Conservation (phyloP, 1,139 yeast species). For the Yamadazyma atmosphaerica region DNA sequence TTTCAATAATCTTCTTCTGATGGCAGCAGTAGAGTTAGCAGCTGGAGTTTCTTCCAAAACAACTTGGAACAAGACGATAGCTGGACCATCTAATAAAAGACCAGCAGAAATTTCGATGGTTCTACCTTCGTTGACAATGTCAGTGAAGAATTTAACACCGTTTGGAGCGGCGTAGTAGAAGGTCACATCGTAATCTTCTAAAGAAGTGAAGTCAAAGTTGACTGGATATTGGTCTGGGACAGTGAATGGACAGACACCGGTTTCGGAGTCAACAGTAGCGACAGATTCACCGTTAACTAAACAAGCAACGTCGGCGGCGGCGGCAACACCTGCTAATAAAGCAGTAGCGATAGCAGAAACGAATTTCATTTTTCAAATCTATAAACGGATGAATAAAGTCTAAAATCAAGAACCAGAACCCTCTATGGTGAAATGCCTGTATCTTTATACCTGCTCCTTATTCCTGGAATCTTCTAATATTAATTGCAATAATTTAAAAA, state of each 20-base stretch:
- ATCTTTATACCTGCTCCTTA: no score
- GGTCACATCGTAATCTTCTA: constrained; percentile 35
- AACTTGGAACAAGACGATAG: constrained; percentile 32
- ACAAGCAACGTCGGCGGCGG: constrained; percentile 40
- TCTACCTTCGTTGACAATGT: constrained; percentile 39
- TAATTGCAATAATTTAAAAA: no score
- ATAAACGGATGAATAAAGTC: neutral
- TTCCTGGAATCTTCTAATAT: no score
- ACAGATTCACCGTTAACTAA: constrained; percentile 32
- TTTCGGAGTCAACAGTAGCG: constrained; percentile 41
- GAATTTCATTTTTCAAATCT: constrained; percentile 14
- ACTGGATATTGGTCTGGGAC: constrained; percentile 31
- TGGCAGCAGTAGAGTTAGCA: constrained; percentile 43
- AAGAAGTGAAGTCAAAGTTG: constrained; percentile 25
- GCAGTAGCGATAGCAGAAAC: constrained; percentile 18
- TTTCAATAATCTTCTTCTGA: constrained; percentile 39
- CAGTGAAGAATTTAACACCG: constrained; percentile 30
- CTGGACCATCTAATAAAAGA: constrained; percentile 23
- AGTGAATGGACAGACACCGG: constrained; percentile 43
- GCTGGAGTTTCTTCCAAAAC: constrained; percentile 29
- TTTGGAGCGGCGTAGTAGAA: constrained; percentile 36
- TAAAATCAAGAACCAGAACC: neutral
- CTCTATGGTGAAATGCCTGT: no score
- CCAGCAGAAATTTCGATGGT: constrained; percentile 34
- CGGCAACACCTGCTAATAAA: constrained; percentile 21